Evolutionary conservation across 2,329 filamentous ascomycete species (phyloP).

Genomic region (Grosmannia clavigera): DNA sequence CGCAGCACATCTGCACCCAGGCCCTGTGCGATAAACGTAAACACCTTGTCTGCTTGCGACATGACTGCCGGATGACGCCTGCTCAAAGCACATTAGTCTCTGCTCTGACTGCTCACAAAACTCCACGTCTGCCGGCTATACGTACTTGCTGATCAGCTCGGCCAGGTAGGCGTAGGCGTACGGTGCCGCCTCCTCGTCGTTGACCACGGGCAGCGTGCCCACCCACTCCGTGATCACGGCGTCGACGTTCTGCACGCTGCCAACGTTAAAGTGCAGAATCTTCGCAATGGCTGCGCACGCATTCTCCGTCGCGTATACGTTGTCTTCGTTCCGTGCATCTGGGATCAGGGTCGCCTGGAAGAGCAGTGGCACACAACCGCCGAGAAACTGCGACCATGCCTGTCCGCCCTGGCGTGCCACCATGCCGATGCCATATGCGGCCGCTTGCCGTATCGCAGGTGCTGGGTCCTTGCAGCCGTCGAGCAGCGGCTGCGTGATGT

Average conservation of each 20-base stretch:
- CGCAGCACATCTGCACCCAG: conserved; percentile 84
- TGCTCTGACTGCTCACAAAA: not conserved
- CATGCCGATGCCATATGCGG: conserved; percentile 90
- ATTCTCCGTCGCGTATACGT: conserved; percentile 95
- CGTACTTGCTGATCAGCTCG: conserved; percentile 89
- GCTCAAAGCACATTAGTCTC: not conserved
- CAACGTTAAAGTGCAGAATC: conserved; percentile 80
- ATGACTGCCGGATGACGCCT: conserved; percentile 81
- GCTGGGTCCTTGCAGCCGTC: conserved; percentile 76
- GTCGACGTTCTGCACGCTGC: conserved; percentile 63
- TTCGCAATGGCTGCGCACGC: conserved; percentile 94
- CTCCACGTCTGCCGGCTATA: conserved; percentile 16
- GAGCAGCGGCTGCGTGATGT: conserved; percentile 78
- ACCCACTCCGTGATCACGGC: conserved; percentile 77
- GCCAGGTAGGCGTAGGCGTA: conserved; percentile 90
- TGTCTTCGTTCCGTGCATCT: conserved; percentile 78
- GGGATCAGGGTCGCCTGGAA: conserved; percentile 75
- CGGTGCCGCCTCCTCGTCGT: conserved; percentile 93
- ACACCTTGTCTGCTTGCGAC: conserved; percentile 66
- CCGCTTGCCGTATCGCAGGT: conserved; percentile 81
- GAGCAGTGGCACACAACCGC: conserved; percentile 63
- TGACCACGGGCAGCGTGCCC: conserved; percentile 78
- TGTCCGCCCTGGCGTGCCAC: conserved; percentile 85
- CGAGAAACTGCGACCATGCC: conserved; percentile 78
- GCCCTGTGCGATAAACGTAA: conserved; percentile 74